phyloP scores from a whole-genome alignment of 2,329 filamentous ascomycete species.

The Leptosphaerulina australis region DNA sequence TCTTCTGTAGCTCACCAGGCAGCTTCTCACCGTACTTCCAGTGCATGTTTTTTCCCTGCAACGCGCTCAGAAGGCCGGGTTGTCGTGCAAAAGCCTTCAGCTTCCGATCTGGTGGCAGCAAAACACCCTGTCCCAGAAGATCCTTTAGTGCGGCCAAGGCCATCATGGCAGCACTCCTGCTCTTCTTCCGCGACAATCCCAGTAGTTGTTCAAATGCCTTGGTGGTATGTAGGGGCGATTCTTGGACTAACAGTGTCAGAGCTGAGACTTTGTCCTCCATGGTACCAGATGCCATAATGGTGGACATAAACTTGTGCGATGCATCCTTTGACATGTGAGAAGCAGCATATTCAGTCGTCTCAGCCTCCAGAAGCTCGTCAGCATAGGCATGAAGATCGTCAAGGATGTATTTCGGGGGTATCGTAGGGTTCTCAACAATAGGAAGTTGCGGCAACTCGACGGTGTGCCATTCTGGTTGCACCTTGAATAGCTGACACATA shows the following conservation, averaged over 20 bases:
- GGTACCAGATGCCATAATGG: conserved; percentile 95
- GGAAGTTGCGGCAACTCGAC: conserved; percentile 62
- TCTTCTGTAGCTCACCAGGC: conserved; percentile 73
- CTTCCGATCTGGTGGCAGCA: conserved; percentile 82
- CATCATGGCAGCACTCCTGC: conserved; percentile 87
- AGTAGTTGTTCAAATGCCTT: conserved; percentile 88
- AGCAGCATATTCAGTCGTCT: conserved; percentile 75
- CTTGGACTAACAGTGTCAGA: conserved; percentile 89
- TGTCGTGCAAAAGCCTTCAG: conserved; percentile 80
- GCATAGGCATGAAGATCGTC: conserved; percentile 73
- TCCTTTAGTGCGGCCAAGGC: conserved; percentile 94
- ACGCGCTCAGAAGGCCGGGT: conserved; percentile 72
- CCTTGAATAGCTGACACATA: conserved; percentile 59
- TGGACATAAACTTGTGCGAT: conserved; percentile 93
- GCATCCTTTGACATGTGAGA: conserved; percentile 77
- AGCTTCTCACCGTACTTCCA: conserved; percentile 76
- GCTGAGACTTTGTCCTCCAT: conserved; percentile 97
- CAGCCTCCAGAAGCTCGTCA: conserved; percentile 73
- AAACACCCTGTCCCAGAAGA: conserved; percentile 84
- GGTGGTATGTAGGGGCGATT: conserved; percentile 91
- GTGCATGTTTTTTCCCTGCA: conserved; percentile 65
- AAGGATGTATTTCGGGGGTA: conserved; percentile 59
- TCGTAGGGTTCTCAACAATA: conserved; percentile 52
- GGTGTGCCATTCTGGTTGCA: conserved; percentile 72
- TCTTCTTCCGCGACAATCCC: conserved; percentile 86